Percentiles rank a stretch among this genome's conserved stretches.
Evolutionary conservation across 768 basidiomycete genomes (phyloP).

Genomic region (Symmetrospora coprosmae): DNA sequence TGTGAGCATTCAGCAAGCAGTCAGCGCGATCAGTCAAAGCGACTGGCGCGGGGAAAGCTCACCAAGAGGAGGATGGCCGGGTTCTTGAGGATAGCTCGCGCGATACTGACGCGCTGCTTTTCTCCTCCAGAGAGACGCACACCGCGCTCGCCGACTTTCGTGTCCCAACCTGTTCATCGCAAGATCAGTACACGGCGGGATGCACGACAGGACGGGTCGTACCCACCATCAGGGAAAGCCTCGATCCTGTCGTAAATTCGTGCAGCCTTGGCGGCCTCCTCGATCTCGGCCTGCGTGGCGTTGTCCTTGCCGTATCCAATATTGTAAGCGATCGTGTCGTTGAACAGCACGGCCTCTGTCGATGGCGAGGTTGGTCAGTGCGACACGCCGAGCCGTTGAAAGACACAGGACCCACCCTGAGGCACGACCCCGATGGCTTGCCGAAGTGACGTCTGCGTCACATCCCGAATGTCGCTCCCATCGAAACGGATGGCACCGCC

Average conservation of each 20-base stretch:
- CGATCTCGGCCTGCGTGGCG: conserved; percentile 56
- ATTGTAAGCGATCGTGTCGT: conserved; percentile 25
- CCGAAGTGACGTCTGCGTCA: conserved; percentile 66
- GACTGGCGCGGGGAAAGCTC: neutral
- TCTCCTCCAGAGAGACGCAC: conserved; percentile 63
- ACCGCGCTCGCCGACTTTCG: conserved; percentile 76
- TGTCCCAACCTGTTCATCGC: conserved; percentile 48
- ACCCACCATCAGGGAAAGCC: conserved; percentile 54
- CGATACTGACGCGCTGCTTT: conserved; percentile 47
- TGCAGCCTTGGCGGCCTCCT: conserved; percentile 62
- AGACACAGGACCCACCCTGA: conserved; percentile 64
- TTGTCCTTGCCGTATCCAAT: conserved; percentile 45
- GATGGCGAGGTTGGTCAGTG: neutral
- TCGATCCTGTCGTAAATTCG: conserved; percentile 77
- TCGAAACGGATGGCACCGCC: conserved; percentile 48
- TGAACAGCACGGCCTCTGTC: conserved; percentile 28
- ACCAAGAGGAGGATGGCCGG: conserved; percentile 38
- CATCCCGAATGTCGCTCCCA: conserved; percentile 70
- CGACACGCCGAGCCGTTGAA: conserved; percentile 30
- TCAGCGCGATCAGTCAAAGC: neutral
- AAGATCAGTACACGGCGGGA: neutral
- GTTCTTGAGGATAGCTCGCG: conserved; percentile 70
- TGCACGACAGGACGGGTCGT: neutral
- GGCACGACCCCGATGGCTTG: conserved; percentile 80
- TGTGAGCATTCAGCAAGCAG: too few relatives aligned